phyloP scores from a whole-genome alignment of 2,329 filamentous ascomycete genomes.

The Fusarium robinianum region DNA sequence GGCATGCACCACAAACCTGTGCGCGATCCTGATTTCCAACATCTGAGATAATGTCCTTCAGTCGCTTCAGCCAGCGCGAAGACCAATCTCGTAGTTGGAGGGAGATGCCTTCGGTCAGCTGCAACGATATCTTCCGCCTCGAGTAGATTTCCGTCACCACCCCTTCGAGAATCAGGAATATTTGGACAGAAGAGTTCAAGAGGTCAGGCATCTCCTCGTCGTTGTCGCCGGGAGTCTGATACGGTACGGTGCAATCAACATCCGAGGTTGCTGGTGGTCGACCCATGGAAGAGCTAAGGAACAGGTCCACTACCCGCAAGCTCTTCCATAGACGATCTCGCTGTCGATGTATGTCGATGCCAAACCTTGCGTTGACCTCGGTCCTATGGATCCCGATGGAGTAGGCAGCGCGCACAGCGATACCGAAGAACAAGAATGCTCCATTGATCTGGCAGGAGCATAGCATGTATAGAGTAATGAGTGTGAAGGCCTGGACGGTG shows the following conservation, averaged over 20 bases:
- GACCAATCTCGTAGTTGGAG: slow-evolving; percentile 58
- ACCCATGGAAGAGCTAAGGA: slow-evolving; percentile 59
- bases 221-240: slow-evolving; percentile 42
- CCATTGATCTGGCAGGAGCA: slow-evolving; percentile 60
- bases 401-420: slow-evolving; percentile 57
- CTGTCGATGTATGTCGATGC: slow-evolving; percentile 47
- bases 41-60: slow-evolving; percentile 46
- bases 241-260: slow-evolving; percentile 58
- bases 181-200: slow-evolving; percentile 57
- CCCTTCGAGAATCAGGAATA: slow-evolving; percentile 55
- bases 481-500: slow-evolving; percentile 55
- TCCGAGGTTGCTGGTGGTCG: slow-evolving; percentile 58
- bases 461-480: slow-evolving; percentile 59
- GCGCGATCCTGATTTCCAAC: slow-evolving; percentile 29
- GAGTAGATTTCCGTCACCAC: slow-evolving; percentile 59
- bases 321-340: slow-evolving; percentile 60
- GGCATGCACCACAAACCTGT: slow-evolving; percentile 52
- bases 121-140: slow-evolving; percentile 56
- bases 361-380: slow-evolving; percentile 59
- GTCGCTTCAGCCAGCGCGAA: slow-evolving; percentile 49
- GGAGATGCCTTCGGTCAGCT: slow-evolving; percentile 58
- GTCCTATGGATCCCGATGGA: slow-evolving; percentile 58
- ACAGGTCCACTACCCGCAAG: slow-evolving; percentile 56
- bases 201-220: slow-evolving; percentile 50
- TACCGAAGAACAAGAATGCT: slow-evolving; percentile 58